Conservation (phyloP, 2,329 filamentous ascomycete species). For the Fusarium cyanostomum region DNA sequence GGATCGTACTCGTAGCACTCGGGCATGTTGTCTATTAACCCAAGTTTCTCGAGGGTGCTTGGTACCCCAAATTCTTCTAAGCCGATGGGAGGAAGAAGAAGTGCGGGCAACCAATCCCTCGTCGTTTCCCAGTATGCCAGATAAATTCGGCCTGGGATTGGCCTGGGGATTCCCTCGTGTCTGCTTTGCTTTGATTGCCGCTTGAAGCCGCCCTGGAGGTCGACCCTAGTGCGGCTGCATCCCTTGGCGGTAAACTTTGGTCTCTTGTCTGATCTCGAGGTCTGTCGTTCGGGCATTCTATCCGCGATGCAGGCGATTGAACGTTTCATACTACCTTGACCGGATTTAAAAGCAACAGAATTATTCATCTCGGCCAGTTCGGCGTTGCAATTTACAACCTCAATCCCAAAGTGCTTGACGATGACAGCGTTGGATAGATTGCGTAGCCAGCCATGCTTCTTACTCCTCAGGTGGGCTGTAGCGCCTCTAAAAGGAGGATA, state of each 20-base stretch:
- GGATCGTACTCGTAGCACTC: constrained; percentile 6
- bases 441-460: constrained; percentile 5
- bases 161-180: neutral
- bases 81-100: constrained; percentile 4
- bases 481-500: constrained; percentile 4
- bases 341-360: neutral
- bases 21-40: constrained; percentile 7
- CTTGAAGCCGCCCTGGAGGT: neutral
- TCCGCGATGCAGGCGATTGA: neutral
- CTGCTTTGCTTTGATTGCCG: constrained; percentile 3
- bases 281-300: neutral
- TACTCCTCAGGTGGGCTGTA: constrained; percentile 3
- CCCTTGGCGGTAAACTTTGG: neutral
- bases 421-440: neutral
- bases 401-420: constrained; percentile 2
- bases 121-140: constrained; percentile 10
- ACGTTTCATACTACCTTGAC: neutral
- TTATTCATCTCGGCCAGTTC: constrained; percentile 7
- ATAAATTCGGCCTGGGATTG: constrained; percentile 4
- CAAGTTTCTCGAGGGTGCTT: constrained; percentile 6
- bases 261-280: neutral
- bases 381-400: constrained; percentile 6
- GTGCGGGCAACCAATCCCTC: constrained; percentile 8
- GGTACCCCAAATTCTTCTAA: constrained; percentile 1
- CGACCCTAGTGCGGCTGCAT: neutral